Evolutionary conservation across 1,139 yeast species (phyloP), one percentile per base, ranked within the genome.

Genomic region (Yamadazyma taylorii): DNA sequence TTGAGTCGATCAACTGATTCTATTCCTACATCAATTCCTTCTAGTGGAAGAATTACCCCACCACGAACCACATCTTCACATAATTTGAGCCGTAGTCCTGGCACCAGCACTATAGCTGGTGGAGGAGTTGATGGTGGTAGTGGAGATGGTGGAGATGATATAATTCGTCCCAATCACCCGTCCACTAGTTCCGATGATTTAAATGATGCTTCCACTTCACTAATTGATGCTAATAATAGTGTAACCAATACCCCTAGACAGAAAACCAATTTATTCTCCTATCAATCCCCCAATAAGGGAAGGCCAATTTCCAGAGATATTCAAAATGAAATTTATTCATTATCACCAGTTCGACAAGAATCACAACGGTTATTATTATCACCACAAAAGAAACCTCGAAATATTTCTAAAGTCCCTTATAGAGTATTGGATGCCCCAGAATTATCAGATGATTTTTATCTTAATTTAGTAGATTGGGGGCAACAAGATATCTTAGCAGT

Each of bases 361-460:
- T 81, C 94, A 1, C 96, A 90, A 51, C 75, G 79, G 49, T 62
- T 90, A 30, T 64, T 92, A 29, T 63, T 89, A 36, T 83, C 92
- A 1, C 97, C 97, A 0, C 84, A 85, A 40, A 87, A 83, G 61
- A 84, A 81, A 51, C 79, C 86, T 1, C 65, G 98, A 35, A 76
- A 76, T 25, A 86, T 92, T 7, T 74, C 90, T 10, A 87, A 85
- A 53, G 88, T 89, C 0, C 98, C 98, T 0, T 89, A 85, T 55
- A 73, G 96, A 42, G 97, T 92, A 3, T 73, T 92, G 32, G 98
- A 92, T 63, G 99, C 99, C 0, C 99, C 98, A 0, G 96, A 89
- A 41, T 68, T 94, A 26, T 86, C 89, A 9, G 98, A 94, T 58
- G 97, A 92, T 59, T 92, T 90, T 56, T 92, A 92, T 56, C 71